phyloP scores from a whole-genome alignment of 2,329 filamentous ascomycete species.

The Neofusicoccum sp. region DNA sequence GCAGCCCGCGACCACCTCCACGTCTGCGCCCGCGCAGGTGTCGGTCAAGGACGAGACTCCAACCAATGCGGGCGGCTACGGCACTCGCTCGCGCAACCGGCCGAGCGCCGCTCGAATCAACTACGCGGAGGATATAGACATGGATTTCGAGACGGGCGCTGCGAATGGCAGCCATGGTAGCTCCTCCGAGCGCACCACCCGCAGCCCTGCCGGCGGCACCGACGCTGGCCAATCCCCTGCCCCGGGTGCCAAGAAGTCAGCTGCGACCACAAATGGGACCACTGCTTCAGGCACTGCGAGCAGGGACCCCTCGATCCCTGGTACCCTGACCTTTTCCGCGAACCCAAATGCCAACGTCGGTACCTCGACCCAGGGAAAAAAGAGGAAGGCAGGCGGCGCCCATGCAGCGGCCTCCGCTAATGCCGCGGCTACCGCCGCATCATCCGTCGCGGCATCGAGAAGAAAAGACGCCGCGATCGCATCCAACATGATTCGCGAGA shows the following conservation, averaged over 20 bases:
- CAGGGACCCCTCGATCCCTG: conserved; percentile 49
- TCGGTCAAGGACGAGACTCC: conserved; percentile 30
- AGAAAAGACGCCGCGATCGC: conserved; percentile 38
- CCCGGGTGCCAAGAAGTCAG: conserved; percentile 37
- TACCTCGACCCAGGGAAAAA: conserved; percentile 17
- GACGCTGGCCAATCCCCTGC: conserved; percentile 33
- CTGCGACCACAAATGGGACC: conserved; percentile 39
- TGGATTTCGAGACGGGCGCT: conserved; percentile 73
- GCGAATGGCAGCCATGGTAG: conserved; percentile 59
- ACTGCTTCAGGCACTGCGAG: conserved; percentile 29
- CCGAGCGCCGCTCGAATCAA: conserved; percentile 78
- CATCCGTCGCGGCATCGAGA: conserved; percentile 37
- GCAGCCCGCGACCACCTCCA: conserved; percentile 28
- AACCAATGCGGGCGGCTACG: conserved; percentile 65
- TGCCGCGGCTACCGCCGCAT: conserved; percentile 22
- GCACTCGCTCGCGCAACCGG: conserved; percentile 90
- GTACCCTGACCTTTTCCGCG: conserved; percentile 59
- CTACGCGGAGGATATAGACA: conserved; percentile 92
- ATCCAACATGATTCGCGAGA: conserved; percentile 54
- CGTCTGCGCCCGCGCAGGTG: conserved; percentile 31
- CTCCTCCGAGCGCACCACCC: conserved; percentile 43
- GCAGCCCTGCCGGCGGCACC: conserved; percentile 29
- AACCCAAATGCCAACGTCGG: conserved; percentile 37
- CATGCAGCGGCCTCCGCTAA: conserved; percentile 3
- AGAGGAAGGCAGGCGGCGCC: conserved; percentile 10